A percentile compares a stretch with the other conserved stretches of the same genome.
These are phyloP conservation scores for Megacollybia marginata DNA, from an alignment of 768 basidiomycete genomes.

Conservation along the genomic window DNA sequence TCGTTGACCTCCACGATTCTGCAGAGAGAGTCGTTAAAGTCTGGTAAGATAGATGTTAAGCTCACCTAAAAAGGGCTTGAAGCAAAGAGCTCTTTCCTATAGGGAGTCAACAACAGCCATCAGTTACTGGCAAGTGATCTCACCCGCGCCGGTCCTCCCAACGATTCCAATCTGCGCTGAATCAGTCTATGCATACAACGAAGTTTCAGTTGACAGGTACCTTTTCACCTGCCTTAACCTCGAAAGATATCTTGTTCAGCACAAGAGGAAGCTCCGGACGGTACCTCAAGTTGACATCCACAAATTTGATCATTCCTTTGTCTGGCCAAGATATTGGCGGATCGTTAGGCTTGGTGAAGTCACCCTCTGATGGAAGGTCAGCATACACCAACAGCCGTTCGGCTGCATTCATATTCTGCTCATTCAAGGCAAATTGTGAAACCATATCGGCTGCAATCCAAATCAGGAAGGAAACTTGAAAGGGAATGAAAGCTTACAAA, in stretches of 20 bases:
- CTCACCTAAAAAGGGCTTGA: slow-evolving; percentile 48
- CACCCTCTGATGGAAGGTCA: slow-evolving; percentile 52
- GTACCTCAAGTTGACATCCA: slow-evolving; percentile 50
- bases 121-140: background rate
- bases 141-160: slow-evolving; percentile 32
- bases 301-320: slow-evolving; percentile 47
- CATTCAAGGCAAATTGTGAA: slow-evolving; percentile 48
- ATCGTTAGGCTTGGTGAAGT: slow-evolving; percentile 31
- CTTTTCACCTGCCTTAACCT: slow-evolving; percentile 57
- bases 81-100: slow-evolving; percentile 48
- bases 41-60: background rate
- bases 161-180: slow-evolving; percentile 9
- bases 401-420: slow-evolving; percentile 69
- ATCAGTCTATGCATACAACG: background rate
- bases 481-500: slow-evolving; percentile 31
- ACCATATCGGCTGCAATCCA: slow-evolving; percentile 42
- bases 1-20: slow-evolving; percentile 54
- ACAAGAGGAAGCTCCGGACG: slow-evolving; percentile 59
- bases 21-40: slow-evolving; percentile 1
- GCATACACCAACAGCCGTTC: slow-evolving; percentile 67
- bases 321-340: slow-evolving; percentile 43
- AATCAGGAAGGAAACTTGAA: background rate
- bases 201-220: slow-evolving; percentile 21
- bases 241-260: slow-evolving; percentile 51
- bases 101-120: background rate